Conservation (phyloP, 1,284 basidiomycete genomes). For the Thecaphora thlaspeos region DNA sequence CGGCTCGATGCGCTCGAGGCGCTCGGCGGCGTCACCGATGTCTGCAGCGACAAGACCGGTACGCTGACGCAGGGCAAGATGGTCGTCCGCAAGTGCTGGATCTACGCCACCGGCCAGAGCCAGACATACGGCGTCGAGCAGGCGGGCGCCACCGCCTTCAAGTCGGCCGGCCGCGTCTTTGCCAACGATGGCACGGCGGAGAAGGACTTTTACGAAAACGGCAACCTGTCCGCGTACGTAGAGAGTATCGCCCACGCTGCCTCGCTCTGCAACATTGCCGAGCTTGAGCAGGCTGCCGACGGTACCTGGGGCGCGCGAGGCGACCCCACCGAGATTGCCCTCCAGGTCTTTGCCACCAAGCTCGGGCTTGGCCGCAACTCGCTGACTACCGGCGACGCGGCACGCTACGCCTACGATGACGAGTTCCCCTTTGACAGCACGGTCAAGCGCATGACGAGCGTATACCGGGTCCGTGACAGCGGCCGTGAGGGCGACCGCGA, state of each 20-base stretch:
- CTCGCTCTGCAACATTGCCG: slow-evolving; percentile 50
- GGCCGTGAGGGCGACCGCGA: slow-evolving; percentile 8
- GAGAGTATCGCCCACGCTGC: slow-evolving; percentile 35
- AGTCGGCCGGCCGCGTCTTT: slow-evolving; percentile 32
- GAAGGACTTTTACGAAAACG: slow-evolving; percentile 8
- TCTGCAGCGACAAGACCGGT: slow-evolving; percentile 53
- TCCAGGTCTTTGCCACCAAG: slow-evolving; percentile 44
- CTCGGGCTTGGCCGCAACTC: slow-evolving; percentile 14
- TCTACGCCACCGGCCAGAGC: slow-evolving; percentile 10
- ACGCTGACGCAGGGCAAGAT: slow-evolving; percentile 53
- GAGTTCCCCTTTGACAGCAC: slow-evolving; percentile 51
- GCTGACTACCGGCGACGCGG: background rate
- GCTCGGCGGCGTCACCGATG: slow-evolving; percentile 43
- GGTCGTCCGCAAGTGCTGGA: slow-evolving; percentile 47
- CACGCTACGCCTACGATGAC: slow-evolving; percentile 20
- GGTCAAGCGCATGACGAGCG: slow-evolving; percentile 48
- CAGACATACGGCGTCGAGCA: slow-evolving; percentile 39
- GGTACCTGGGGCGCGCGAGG: slow-evolving; percentile 38
- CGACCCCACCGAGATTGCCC: slow-evolving; percentile 50
- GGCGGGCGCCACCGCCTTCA: slow-evolving; percentile 35
- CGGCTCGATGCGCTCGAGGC: slow-evolving; percentile 51
- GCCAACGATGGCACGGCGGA: slow-evolving; percentile 4
- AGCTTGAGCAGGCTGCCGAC: slow-evolving; percentile 27
- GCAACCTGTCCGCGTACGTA: slow-evolving; percentile 18
- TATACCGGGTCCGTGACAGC: slow-evolving; percentile 31